Percentiles rank a stretch among this genome's conserved stretches.
Evolutionary conservation across 2,329 filamentous ascomycete species (phyloP).

Genomic region (Thelonectria olida): DNA sequence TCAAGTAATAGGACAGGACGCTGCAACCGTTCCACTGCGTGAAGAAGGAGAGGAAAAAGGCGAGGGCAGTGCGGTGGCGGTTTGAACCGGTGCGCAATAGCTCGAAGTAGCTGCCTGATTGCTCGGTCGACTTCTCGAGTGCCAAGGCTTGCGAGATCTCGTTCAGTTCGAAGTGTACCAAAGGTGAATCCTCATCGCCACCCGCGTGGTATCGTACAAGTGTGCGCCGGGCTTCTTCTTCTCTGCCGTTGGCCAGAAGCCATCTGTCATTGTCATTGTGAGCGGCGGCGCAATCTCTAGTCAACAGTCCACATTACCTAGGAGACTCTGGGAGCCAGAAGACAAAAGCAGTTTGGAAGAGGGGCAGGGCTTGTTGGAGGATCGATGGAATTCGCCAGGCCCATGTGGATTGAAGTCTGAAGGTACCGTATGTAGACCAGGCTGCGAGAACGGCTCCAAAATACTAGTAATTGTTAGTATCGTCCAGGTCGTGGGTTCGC

Average conservation of each 20-base stretch:
- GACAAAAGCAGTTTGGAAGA: not conserved
- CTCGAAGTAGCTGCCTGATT: too few species aligned
- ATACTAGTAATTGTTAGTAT: not conserved
- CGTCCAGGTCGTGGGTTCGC: not conserved
- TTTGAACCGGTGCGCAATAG: slow-evolving; percentile 11
- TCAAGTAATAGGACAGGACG: slow-evolving; percentile 42
- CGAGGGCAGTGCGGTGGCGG: slow-evolving; percentile 16
- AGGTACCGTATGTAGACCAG: not conserved
- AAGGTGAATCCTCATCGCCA: too few species aligned
- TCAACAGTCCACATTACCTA: too few species aligned
- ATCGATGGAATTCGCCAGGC: slow-evolving; percentile 1
- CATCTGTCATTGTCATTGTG: too few species aligned
- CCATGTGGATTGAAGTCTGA: not conserved
- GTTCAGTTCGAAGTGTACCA: too few species aligned
- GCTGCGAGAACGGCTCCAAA: not conserved
- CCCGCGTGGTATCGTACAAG: too few species aligned
- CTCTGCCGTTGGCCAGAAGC: too few species aligned
- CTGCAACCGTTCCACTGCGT: slow-evolving; percentile 15
- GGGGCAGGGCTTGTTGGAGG: not conserved
- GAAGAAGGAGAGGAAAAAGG: slow-evolving; percentile 15
- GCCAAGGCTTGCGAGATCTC: too few species aligned
- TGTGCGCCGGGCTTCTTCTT: too few species aligned
- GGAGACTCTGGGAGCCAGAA: not conserved
- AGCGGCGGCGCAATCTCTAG: too few species aligned
- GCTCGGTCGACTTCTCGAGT: too few species aligned